phyloP scores from a whole-genome alignment of 2,329 filamentous ascomycete genomes.

The Penicillium sp. region DNA sequence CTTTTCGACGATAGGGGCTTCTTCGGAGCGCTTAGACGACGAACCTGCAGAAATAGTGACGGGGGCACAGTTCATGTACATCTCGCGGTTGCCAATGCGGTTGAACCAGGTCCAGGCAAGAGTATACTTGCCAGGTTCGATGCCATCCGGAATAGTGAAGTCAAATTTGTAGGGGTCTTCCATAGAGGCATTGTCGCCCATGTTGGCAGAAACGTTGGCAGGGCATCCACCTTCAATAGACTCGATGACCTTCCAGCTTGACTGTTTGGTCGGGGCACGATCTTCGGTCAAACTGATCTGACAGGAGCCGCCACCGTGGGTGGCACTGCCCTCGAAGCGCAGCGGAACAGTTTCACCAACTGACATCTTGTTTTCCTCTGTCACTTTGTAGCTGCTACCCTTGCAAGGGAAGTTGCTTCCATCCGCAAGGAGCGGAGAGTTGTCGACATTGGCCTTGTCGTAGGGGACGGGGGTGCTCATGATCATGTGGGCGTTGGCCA shows the following conservation, averaged over 20 bases:
- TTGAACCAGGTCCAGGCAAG: slow-evolving; percentile 97
- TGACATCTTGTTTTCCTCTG: slow-evolving; percentile 62
- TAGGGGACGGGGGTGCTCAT: slow-evolving; percentile 73
- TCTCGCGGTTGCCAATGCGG: slow-evolving; percentile 86
- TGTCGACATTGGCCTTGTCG: slow-evolving; percentile 54
- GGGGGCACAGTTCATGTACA: slow-evolving; percentile 96
- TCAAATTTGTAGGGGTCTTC: slow-evolving; percentile 63
- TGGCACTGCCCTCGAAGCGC: slow-evolving; percentile 70
- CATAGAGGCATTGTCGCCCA: slow-evolving; percentile 39
- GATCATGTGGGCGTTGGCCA: slow-evolving; percentile 74
- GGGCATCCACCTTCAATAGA: slow-evolving; percentile 88
- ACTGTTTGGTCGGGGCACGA: slow-evolving; percentile 65
- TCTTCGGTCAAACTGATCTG: slow-evolving; percentile 88
- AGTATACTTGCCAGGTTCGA: slow-evolving; percentile 76
- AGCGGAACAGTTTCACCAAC: slow-evolving; percentile 67
- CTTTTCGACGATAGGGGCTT: slow-evolving; percentile 47
- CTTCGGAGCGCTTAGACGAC: slow-evolving; percentile 47
- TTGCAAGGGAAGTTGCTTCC: slow-evolving; percentile 87
- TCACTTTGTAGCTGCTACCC: slow-evolving; percentile 45
- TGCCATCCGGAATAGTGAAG: slow-evolving; percentile 71
- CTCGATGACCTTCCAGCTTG: slow-evolving; percentile 85
- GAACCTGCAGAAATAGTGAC: slow-evolving; percentile 64
- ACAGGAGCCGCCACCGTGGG: slow-evolving; percentile 91
- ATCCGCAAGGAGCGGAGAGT: slow-evolving; percentile 63
- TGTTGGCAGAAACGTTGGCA: slow-evolving; percentile 63